Base-by-base conservation (phyloP, 371 early-diverging fungal species). In the Blakeslea trispora region DNA sequence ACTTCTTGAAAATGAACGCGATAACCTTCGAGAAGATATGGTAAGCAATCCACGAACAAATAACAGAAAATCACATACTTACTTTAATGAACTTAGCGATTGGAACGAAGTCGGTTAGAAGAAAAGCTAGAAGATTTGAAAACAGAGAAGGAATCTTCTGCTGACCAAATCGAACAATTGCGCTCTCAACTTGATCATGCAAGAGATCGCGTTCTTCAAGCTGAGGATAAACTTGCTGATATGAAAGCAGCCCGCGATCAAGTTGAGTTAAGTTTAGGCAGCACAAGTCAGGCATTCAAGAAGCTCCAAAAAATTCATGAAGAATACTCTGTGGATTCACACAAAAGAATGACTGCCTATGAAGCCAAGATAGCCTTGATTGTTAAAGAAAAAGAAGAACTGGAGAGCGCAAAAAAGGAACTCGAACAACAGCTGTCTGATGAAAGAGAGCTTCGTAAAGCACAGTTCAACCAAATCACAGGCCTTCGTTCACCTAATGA, bases 381-480 rank as follows among this genome's bases (percentile, higher is more conserved):
- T 41, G 17, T 24, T 4, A 40, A n/a, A 6, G 57, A 57, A 44
- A 57, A 43, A 24, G 44, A 50, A 15, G 15, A 14, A 9, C 17
- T 49, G 28, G 1, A 21, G 4, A 15, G 19, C 21, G 32, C 15
- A 8, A 49, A 35, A 1, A 50, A 41, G n/a, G 37, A 53, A 10
- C 23, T 60, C 3, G 54, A 60, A n/a, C 6, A 21, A 4, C 41
- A 41, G 6, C 34, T 53, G n/a, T 11, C 22, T 5, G 37, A 61
- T 11, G 53, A 53, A n/a, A 41, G 32, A 28, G 55, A 54, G n/a
- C 44, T 60, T 17, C 43, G 49, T 21, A 48, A 44, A 40, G 44
- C 13, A 9, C 37, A 55, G 5, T 50, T 55, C 8, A 11, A 50
- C 3, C 31, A 55, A 17, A 34, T 50, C 18, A 53, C 54, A 18